phyloP scores from a whole-genome alignment of 2,329 filamentous ascomycete species.

The Colletotrichum lentis region DNA sequence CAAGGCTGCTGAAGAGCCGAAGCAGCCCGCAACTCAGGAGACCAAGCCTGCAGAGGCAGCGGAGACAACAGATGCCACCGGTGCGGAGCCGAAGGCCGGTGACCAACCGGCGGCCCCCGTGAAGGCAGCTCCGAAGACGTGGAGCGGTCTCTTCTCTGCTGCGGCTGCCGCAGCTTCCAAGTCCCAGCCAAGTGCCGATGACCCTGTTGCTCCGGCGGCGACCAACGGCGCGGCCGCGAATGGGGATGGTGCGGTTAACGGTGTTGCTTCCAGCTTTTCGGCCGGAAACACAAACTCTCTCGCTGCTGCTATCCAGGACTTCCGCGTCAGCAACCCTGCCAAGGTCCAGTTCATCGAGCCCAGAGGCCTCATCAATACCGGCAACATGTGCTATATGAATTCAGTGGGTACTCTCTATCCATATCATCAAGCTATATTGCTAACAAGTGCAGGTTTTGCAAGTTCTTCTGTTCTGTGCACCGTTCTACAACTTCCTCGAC shows the following conservation, averaged over 20 bases:
- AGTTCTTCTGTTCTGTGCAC: conserved; percentile 90
- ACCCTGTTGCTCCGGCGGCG: conserved; percentile 24
- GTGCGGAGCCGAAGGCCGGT: conserved; percentile 25
- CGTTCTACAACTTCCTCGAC: conserved; percentile 94
- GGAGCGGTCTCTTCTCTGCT: conserved; percentile 52
- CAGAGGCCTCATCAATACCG: conserved; percentile 92
- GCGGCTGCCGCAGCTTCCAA: conserved; percentile 37
- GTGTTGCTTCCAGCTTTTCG: conserved; percentile 18
- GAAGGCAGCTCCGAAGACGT: conserved; percentile 48
- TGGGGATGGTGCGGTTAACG: conserved; percentile 34
- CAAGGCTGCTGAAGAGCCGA: conserved; percentile 21
- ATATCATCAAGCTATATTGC: not conserved
- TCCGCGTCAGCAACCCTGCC: conserved; percentile 69
- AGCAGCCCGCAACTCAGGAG: conserved; percentile 35
- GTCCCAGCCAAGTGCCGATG: conserved; percentile 40
- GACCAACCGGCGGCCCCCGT: conserved; percentile 41
- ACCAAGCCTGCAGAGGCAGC: conserved; percentile 41
- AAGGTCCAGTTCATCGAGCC: conserved; percentile 88
- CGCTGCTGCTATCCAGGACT: conserved; percentile 78
- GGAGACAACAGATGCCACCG: conserved; percentile 27
- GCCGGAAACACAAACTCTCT: conserved; percentile 60
- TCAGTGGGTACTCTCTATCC: conserved; percentile 69
- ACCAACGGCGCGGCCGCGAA: conserved; percentile 36
- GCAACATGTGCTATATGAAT: conserved; percentile 99
- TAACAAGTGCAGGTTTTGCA: conserved; percentile 76